Percentiles rank a stretch among this genome's conserved stretches.
These are phyloP conservation scores for Naganishia randhawae DNA, from an alignment of 768 basidiomycete species.

Conservation along the genomic window DNA sequence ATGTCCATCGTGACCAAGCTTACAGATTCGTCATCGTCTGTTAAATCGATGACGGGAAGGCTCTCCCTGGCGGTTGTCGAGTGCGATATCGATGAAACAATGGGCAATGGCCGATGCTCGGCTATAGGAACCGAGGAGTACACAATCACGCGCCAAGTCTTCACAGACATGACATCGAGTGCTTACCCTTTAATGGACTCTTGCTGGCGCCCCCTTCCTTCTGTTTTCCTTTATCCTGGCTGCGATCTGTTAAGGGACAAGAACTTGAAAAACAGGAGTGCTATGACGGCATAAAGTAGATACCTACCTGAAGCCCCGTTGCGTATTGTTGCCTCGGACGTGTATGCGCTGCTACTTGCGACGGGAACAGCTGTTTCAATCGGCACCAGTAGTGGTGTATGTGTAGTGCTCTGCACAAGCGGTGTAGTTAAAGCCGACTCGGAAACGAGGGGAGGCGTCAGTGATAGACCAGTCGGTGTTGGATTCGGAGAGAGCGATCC, in stretches of 20 bases:
- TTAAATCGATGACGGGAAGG: not conserved
- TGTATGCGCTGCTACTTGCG: not conserved
- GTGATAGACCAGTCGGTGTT: not conserved
- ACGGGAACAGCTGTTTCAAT: not conserved
- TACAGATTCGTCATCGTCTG: not conserved
- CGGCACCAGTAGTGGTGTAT: not conserved
- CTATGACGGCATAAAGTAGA: not conserved
- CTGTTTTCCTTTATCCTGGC: slow-evolving; percentile 2
- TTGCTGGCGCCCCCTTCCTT: not conserved
- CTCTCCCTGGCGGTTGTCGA: not conserved
- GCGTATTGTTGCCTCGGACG: not conserved
- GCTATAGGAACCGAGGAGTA: not conserved
- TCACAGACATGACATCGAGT: too few relatives aligned
- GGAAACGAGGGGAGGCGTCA: not conserved
- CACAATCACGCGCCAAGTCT: not conserved
- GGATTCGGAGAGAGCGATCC: not conserved
- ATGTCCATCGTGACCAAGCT: not conserved
- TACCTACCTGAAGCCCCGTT: not conserved
- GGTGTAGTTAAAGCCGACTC: not conserved
- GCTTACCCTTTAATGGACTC: slow-evolving; percentile 6
- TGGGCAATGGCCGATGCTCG: not conserved
- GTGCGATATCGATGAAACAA: not conserved
- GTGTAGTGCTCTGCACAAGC: not conserved
- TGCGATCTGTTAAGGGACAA: not conserved
- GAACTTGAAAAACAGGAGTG: not conserved